Conservation (phyloP, 1,139 yeast species). For the Candida sanyaensis region DNA sequence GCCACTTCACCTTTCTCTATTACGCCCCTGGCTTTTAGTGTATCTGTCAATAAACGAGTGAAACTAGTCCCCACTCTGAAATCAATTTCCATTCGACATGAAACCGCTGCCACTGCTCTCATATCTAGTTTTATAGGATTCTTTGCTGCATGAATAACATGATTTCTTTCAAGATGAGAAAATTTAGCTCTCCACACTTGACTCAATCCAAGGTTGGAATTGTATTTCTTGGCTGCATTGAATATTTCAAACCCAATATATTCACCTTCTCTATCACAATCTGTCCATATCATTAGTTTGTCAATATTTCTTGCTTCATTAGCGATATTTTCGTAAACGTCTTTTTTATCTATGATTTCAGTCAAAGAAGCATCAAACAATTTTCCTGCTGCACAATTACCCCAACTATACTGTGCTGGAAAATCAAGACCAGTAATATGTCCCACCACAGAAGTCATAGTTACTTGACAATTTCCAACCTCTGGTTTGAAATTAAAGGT, state of each 20-base stretch:
- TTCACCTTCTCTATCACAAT: slow-evolving; percentile 98
- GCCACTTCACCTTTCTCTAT: slow-evolving; percentile 31
- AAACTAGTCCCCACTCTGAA: slow-evolving; percentile 87
- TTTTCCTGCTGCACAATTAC: slow-evolving; percentile 61
- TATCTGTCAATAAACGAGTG: slow-evolving; percentile 70
- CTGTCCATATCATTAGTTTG: slow-evolving; percentile 92
- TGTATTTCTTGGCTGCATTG: slow-evolving; percentile 63
- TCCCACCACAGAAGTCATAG: slow-evolving; percentile 92
- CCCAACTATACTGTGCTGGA: slow-evolving; percentile 68
- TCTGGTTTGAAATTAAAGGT: slow-evolving; percentile 55
- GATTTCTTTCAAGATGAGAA: slow-evolving; percentile 81
- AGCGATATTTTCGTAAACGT: slow-evolving; percentile 69
- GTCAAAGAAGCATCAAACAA: slow-evolving; percentile 68
- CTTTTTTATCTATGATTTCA: slow-evolving; percentile 40
- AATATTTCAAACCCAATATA: slow-evolving; percentile 87
- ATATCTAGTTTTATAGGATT: slow-evolving; percentile 65
- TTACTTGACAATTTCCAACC: slow-evolving; percentile 70
- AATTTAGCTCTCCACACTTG: slow-evolving; percentile 75
- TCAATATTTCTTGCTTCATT: slow-evolving; percentile 63
- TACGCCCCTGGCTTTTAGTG: slow-evolving; percentile 34
- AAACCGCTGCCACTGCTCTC: slow-evolving; percentile 79
- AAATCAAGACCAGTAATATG: slow-evolving; percentile 74
- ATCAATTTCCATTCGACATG: slow-evolving; percentile 85
- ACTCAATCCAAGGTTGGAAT: slow-evolving; percentile 45
- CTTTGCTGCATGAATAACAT: slow-evolving; percentile 73